Percentiles rank a stretch among this genome's conserved stretches.
Conservation (phyloP, 495 filamentous ascomycete species). For the Annulohypoxylon moriforme region DNA sequence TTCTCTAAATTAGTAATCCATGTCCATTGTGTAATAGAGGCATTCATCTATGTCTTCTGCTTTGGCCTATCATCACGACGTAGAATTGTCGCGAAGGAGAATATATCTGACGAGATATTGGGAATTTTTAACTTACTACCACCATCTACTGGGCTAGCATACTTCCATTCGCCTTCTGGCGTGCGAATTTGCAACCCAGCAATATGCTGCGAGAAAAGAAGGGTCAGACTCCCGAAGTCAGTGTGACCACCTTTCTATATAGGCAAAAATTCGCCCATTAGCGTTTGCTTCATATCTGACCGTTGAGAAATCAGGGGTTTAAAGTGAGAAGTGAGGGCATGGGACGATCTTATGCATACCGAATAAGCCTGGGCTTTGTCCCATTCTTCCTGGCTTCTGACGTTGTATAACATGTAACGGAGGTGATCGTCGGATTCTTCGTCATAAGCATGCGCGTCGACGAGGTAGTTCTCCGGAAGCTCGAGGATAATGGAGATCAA, state of each 20-base stretch:
- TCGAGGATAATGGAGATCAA: slow-evolving; percentile 63
- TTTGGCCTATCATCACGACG: background rate
- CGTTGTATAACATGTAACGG: slow-evolving; percentile 63
- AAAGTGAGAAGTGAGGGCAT: background rate
- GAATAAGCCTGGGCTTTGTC: slow-evolving; percentile 39
- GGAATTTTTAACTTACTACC: slow-evolving; percentile 42
- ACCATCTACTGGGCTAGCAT: slow-evolving; percentile 59
- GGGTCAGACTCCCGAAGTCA: slow-evolving; percentile 64
- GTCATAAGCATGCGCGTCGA: slow-evolving; percentile 59
- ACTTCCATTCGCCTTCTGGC: slow-evolving; percentile 60
- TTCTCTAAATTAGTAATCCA: background rate
- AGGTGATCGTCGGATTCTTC: slow-evolving; percentile 59
- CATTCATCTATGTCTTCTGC: background rate
- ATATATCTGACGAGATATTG: too few species aligned
- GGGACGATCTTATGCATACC: background rate
- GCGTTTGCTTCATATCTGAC: background rate
- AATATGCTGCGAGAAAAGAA: slow-evolving; percentile 64
- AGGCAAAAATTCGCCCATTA: background rate
- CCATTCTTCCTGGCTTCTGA: slow-evolving; percentile 48
- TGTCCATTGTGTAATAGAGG: background rate
- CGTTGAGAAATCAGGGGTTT: background rate
- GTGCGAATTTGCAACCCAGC: slow-evolving; percentile 61
- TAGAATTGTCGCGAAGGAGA: background rate
- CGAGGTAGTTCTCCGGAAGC: slow-evolving; percentile 59
- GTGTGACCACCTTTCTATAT: slow-evolving; percentile 52